Percentiles rank a stretch among this genome's conserved stretches.
These are phyloP conservation scores for Crithidia mellificae DNA, from an alignment of 208 protist genomes.

Conservation along the genomic window DNA sequence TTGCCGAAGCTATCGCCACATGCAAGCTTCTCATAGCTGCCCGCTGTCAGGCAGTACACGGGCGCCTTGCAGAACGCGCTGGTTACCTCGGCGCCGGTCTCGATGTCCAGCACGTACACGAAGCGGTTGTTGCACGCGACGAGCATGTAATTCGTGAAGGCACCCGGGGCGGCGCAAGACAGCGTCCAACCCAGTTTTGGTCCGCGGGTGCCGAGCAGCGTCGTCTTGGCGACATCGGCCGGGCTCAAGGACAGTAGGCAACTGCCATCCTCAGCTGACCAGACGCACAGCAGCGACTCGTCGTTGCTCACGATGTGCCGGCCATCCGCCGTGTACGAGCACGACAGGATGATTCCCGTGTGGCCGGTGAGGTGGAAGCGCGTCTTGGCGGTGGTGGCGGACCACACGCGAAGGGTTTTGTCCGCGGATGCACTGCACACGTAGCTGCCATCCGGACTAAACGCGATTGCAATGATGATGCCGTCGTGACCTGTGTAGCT, in stretches of 20 bases:
- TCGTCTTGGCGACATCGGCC: conserved; percentile 47
- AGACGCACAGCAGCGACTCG: conserved; percentile 76
- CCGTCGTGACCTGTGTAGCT: conserved; percentile 74
- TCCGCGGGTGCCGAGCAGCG: conserved; percentile 25
- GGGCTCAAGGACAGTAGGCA: conserved; percentile 64
- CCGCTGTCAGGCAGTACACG: conserved; percentile 81
- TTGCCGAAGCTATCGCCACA: conserved; percentile 92
- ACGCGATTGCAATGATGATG: conserved; percentile 86
- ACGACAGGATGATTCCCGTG: conserved; percentile 79
- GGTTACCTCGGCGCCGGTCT: conserved; percentile 68
- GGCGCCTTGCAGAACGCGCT: conserved; percentile 82
- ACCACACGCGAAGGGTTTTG: conserved; percentile 87
- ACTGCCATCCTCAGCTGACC: conserved; percentile 59
- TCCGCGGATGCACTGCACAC: conserved; percentile 84
- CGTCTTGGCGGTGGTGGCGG: conserved; percentile 62
- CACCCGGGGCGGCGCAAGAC: conserved; percentile 69
- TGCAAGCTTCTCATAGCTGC: conserved; percentile 47
- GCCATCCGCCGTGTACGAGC: conserved; percentile 78
- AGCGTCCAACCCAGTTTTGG: conserved; percentile 78
- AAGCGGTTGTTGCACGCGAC: conserved; percentile 86
- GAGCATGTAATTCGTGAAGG: conserved; percentile 69
- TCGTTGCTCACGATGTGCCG: conserved; percentile 90
- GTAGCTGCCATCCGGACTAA: conserved; percentile 69
- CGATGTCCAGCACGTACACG: conserved; percentile 80
- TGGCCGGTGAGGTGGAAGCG: conserved; percentile 71